Conservation (phyloP, 148 eudicot species). For the Rhododendron williamsianum region DNA sequence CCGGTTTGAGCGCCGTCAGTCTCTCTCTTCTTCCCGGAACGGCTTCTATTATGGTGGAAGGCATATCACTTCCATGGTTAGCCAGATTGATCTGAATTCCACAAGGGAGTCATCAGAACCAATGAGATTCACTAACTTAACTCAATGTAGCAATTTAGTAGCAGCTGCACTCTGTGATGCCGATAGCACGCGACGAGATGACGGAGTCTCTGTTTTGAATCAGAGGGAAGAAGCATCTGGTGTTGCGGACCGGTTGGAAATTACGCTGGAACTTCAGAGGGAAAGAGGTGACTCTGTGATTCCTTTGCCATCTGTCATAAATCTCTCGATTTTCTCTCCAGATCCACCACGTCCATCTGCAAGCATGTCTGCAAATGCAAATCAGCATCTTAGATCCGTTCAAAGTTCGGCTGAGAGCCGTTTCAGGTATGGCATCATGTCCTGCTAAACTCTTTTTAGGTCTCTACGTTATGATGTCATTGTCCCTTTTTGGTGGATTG, state of each 20-base stretch:
- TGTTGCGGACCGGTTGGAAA: conserved; percentile 46
- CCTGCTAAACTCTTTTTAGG: background rate
- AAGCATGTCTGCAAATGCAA: conserved; percentile 23
- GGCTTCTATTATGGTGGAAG: conserved; percentile 40
- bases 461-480: background rate
- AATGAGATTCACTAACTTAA: conserved; percentile 45
- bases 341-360: conserved; percentile 31
- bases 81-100: conserved; percentile 28
- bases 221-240: conserved; percentile 40
- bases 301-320: conserved; percentile 52
- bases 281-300: conserved; percentile 24
- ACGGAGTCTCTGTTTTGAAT: conserved; percentile 19
- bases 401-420: conserved; percentile 45
- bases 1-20: conserved; percentile 32
- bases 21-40: conserved; percentile 29
- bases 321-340: conserved; percentile 46
- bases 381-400: conserved; percentile 36
- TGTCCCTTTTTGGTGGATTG: background rate
- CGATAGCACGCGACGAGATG: conserved; percentile 23
- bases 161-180: conserved; percentile 51
- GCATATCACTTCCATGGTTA: conserved; percentile 33
- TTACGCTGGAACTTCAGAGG: conserved; percentile 52
- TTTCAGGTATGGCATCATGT: conserved; percentile 51
- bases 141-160: conserved; percentile 48
- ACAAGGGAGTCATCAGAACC: conserved; percentile 23